These are phyloP conservation scores for Penicillium sp. DNA, from an alignment of 2,329 filamentous ascomycete species.

Conservation along the genomic window DNA sequence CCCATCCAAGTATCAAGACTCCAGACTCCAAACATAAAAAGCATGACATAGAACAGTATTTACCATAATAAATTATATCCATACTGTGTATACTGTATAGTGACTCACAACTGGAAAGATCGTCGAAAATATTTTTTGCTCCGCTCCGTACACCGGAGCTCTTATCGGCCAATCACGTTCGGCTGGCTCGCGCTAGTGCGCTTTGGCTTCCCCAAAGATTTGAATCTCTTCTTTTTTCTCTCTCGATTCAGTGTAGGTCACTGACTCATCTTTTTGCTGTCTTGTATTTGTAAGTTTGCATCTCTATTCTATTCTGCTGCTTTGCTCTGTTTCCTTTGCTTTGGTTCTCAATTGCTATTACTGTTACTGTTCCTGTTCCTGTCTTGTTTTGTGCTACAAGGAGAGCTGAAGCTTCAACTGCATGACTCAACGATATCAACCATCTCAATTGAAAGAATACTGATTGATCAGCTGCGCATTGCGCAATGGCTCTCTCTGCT, in stretches of 20 bases:
- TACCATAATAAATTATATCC: too few relatives aligned
- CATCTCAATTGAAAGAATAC: neutral
- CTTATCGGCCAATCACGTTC: conserved; percentile 21
- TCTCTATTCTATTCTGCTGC: too few relatives aligned
- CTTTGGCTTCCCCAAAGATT: conserved; percentile 13
- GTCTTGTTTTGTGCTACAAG: too few relatives aligned
- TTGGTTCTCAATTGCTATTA: neutral
- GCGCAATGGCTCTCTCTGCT: conserved; percentile 45
- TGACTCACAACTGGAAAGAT: neutral
- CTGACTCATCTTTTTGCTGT: neutral
- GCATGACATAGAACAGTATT: too few relatives aligned
- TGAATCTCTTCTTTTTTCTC: conserved; percentile 1
- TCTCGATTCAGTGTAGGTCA: neutral
- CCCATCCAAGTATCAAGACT: too few relatives aligned
- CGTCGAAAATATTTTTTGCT: neutral
- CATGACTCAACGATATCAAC: too few relatives aligned
- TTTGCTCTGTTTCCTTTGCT: neutral
- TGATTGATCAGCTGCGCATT: conserved; percentile 23
- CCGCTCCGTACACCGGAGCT: conserved; percentile 27
- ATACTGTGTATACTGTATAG: too few relatives aligned
- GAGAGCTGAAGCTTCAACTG: too few relatives aligned
- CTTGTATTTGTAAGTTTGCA: too few relatives aligned
- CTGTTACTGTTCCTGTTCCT: too few relatives aligned
- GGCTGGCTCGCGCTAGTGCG: neutral
- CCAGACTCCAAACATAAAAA: too few relatives aligned